Evolutionary conservation across 2,329 filamentous ascomycete species (phyloP).

Genomic region (Stagonosporopsis tanaceti): DNA sequence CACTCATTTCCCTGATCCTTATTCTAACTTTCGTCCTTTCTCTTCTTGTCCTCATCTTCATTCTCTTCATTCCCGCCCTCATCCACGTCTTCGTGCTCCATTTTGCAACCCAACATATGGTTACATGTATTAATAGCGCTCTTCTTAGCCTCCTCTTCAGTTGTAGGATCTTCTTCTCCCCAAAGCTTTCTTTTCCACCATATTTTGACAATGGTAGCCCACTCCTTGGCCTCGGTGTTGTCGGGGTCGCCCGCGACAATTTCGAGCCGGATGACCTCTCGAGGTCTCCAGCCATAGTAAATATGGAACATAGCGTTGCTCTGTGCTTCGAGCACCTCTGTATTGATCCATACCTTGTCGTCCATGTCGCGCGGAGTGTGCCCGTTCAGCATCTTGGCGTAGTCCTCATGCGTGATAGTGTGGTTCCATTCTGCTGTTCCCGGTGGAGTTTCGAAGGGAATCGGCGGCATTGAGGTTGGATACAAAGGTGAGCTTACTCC

Average conservation of each 20-base stretch:
- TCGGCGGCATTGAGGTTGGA: conserved; percentile 1
- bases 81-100: conserved; percentile 1
- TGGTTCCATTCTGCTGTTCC: conserved; percentile 20
- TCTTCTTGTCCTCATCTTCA: background rate
- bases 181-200: conserved; percentile 19
- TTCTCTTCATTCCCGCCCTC: background rate
- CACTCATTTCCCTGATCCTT: background rate
- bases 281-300: conserved; percentile 17
- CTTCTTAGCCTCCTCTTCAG: conserved; percentile 23
- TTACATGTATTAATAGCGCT: conserved; percentile 19
- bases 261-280: conserved; percentile 12
- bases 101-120: conserved; percentile 17
- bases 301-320: conserved; percentile 13
- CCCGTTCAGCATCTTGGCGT: conserved; percentile 21
- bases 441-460: conserved; percentile 16
- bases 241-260: conserved; percentile 19
- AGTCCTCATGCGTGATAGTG: conserved; percentile 21
- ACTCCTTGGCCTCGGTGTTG: conserved; percentile 21
- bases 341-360: conserved; percentile 16
- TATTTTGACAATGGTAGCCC: conserved; percentile 24
- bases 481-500: background rate
- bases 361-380: conserved; percentile 18
- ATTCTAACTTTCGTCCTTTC: background rate
- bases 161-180: conserved; percentile 1
- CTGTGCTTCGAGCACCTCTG: conserved; percentile 10